phyloP scores from a whole-genome alignment of 495 filamentous ascomycete species.

The Xylaria longipes region DNA sequence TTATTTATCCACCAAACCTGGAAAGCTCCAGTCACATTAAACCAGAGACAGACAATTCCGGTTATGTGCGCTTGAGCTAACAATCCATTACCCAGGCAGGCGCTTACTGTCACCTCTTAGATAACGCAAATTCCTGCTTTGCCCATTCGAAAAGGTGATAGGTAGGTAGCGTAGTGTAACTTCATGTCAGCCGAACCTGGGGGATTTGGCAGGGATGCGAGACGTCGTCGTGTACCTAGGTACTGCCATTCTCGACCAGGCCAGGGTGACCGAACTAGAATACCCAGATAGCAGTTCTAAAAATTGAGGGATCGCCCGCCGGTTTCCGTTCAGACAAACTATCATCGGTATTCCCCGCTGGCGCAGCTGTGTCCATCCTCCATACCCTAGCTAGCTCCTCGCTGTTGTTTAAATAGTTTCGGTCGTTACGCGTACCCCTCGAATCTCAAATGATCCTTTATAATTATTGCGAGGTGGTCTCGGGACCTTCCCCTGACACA shows the following conservation, averaged over 20 bases:
- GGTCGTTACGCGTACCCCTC: slow-evolving; percentile 16
- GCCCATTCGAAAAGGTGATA: neutral
- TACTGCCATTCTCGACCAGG: slow-evolving; percentile 1
- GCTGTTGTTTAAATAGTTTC: slow-evolving; percentile 13
- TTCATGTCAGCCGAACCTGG: slow-evolving; percentile 9
- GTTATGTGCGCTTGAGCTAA: slow-evolving; percentile 17
- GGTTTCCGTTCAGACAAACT: slow-evolving; percentile 7
- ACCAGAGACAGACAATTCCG: slow-evolving; percentile 2
- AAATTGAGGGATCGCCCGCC: slow-evolving; percentile 15
- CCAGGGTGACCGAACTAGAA: neutral
- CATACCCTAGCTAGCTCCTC: neutral
- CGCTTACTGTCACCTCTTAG: slow-evolving; percentile 17
- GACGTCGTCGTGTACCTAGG: slow-evolving; percentile 2
- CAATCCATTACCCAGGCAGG: neutral
- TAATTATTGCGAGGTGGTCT: slow-evolving; percentile 14
- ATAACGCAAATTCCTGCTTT: slow-evolving; percentile 15
- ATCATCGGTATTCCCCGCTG: slow-evolving; percentile 6
- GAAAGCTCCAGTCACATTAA: neutral
- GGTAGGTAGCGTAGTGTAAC: neutral
- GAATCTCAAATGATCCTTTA: slow-evolving; percentile 19
- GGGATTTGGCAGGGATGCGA: neutral
- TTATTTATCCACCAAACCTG: neutral
- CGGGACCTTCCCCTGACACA: slow-evolving; percentile 6
- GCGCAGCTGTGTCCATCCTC: slow-evolving; percentile 7
- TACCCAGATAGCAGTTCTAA: slow-evolving; percentile 1